Conservation (phyloP, 108 stramenopile species). For the Skeletonema marinoi region DNA sequence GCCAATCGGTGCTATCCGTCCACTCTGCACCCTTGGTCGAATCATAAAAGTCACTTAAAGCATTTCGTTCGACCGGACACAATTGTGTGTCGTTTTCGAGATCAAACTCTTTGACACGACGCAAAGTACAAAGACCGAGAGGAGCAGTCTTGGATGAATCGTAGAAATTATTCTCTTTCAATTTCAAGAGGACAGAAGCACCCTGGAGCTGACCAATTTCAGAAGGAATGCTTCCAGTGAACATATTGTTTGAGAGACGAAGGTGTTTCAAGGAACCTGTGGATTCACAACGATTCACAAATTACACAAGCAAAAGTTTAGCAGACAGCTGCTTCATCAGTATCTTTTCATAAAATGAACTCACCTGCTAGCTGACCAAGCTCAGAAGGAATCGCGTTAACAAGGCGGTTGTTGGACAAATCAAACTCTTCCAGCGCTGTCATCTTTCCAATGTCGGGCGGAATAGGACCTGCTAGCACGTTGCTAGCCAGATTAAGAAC, state of each 20-base stretch:
- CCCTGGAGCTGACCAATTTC: not conserved
- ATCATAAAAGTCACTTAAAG: not conserved
- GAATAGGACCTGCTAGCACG: not conserved
- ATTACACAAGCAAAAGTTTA: too few relatives aligned
- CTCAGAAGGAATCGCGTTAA: too few relatives aligned
- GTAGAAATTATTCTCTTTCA: too few relatives aligned
- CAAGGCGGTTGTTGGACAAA: not conserved
- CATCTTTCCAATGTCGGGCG: not conserved
- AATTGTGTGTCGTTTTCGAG: not conserved
- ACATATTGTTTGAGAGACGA: not conserved
- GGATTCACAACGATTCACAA: not conserved
- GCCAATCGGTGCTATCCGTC: not conserved
- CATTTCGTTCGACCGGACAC: not conserved
- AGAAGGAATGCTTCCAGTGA: not conserved
- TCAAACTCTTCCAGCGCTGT: not conserved
- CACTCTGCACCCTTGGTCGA: not conserved
- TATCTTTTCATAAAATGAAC: too few relatives aligned
- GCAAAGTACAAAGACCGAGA: not conserved
- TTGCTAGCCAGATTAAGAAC: not conserved
- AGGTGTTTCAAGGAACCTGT: slow-evolving; percentile 3
- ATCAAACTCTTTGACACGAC: not conserved
- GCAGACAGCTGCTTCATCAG: too few relatives aligned
- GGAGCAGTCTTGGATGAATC: too few relatives aligned
- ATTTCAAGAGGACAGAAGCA: not conserved
- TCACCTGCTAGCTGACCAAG: too few relatives aligned